Conservation (phyloP, 345 rosid genomes). For the Pugionium cornutum region DNA sequence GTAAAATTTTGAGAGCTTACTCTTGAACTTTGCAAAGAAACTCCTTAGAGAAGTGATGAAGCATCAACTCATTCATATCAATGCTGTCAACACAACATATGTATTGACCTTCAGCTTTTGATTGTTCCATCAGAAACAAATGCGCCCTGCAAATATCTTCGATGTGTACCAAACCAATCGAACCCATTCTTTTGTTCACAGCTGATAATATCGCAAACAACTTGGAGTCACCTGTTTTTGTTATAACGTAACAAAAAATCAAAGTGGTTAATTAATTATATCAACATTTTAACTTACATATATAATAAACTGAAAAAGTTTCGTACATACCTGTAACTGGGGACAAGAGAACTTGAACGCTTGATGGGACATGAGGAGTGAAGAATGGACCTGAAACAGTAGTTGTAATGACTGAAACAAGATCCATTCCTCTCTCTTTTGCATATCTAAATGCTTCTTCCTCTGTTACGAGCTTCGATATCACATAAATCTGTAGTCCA, state of each 20-base stretch:
- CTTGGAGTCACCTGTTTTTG: constrained; percentile 52
- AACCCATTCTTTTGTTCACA: constrained; percentile 73
- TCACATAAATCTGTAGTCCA: constrained; percentile 57
- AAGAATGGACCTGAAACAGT: constrained; percentile 80
- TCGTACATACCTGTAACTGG: constrained; percentile 58
- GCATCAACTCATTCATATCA: constrained; percentile 47
- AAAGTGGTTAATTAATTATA: not conserved
- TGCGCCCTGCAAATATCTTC: constrained; percentile 79
- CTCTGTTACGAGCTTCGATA: constrained; percentile 71
- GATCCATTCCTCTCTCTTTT: constrained; percentile 53
- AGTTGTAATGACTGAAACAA: constrained; percentile 68
- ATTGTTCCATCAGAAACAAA: constrained; percentile 65
- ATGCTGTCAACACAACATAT: constrained; percentile 57
- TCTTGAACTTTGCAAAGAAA: constrained; percentile 38
- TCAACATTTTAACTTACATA: not conserved
- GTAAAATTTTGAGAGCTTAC: constrained; percentile 32
- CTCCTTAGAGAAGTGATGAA: constrained; percentile 41
- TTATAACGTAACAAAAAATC: not conserved
- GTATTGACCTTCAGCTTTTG: constrained; percentile 61
- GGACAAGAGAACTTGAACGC: constrained; percentile 71
- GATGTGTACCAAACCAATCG: constrained; percentile 71
- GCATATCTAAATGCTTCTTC: constrained; percentile 78
- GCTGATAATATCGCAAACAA: constrained; percentile 60
- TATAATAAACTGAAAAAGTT: no score
- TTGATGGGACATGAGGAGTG: constrained; percentile 63